Evolutionary conservation across 176 grass and related monocot genomes (phyloP), one percentile per base, ranked within the genome.

Genomic region (Thinopyrum elongatum): DNA sequence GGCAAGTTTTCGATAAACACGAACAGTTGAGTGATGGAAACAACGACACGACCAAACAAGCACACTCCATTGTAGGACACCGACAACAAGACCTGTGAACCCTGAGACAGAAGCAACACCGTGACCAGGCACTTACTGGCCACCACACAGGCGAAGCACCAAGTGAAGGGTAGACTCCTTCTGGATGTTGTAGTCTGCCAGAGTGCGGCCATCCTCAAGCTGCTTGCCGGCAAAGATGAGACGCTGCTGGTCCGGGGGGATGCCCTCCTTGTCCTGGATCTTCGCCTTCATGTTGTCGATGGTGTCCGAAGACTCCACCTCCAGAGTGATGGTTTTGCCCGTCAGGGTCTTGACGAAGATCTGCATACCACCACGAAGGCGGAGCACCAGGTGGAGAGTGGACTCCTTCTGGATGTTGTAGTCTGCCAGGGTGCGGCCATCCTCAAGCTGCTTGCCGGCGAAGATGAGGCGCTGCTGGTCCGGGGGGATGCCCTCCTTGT

Each of bases 221-320:
- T 97, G 94, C 91, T 96, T 96, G 3, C 91, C 94, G 0, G 94
- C 94, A 0, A 95, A 95, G 60, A 95, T 95, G 4, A 95, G 66
- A 3, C 91, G 53, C 77, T 93, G 91, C 89, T 95, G 91, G 75
- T 96, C 87, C 0, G 91, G 94, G 0, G 94, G 94, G 6, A 96
- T 96, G 1, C 94, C 94, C 78, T 96, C 94, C 85, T 96, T 96
- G 79, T 96, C 94, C 53, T 93, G 94, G 35, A 96, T 96, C 82
- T 96, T 96, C 0, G 94, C 94, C 57, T 96, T 96, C 0, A 96
- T 91, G 0, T 96, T 96, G 69, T 96, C 94, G 0, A 95, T 95
- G 2, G 94, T 97, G 65, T 97, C 94, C 0, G 90, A 97, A 0
- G 64, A 72, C 88, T 97, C 95, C 0, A 97, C 95, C 90, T 97